Percentiles rank a stretch among this genome's conserved stretches.
phyloP scores from a whole-genome alignment of 2,329 filamentous ascomycete genomes.

The Knufia fluminis region DNA sequence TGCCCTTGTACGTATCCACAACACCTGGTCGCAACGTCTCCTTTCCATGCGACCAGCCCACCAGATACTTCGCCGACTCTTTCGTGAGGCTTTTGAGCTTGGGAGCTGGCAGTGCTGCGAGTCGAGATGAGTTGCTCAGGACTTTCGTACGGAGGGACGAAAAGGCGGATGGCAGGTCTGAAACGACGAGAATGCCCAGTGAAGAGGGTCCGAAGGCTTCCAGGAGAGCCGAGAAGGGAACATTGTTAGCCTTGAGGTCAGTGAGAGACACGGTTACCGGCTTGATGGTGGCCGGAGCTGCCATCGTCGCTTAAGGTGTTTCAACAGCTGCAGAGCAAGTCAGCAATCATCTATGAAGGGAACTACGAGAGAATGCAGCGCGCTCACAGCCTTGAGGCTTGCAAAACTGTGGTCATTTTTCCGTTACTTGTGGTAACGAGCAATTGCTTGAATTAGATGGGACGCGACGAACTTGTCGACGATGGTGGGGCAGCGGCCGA shows the following conservation, averaged over 20 bases:
- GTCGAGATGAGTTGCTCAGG: constrained; percentile 78
- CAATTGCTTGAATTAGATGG: too few species aligned
- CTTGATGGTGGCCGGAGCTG: neutral
- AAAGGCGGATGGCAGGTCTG: constrained; percentile 68
- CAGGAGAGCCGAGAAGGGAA: constrained; percentile 37
- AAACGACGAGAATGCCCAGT: constrained; percentile 87
- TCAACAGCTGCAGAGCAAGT: too few species aligned
- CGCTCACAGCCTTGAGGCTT: too few species aligned
- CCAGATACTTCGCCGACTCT: constrained; percentile 47
- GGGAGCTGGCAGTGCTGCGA: constrained; percentile 65
- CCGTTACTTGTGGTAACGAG: too few species aligned
- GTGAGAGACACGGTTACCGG: constrained; percentile 20
- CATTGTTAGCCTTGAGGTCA: constrained; percentile 21
- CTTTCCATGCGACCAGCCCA: constrained; percentile 57
- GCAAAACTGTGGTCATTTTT: too few species aligned
- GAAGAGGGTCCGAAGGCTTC: constrained; percentile 83
- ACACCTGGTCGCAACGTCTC: constrained; percentile 53
- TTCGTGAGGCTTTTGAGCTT: constrained; percentile 50
- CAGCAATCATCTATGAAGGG: too few species aligned
- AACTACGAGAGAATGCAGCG: too few species aligned
- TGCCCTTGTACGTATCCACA: constrained; percentile 55
- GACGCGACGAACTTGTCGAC: too few species aligned
- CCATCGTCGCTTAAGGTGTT: neutral
- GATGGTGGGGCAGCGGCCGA: neutral
- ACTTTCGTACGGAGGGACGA: constrained; percentile 60